Evolutionary conservation across 1,284 basidiomycete genomes (phyloP), one percentile per base, ranked within the genome.

Genomic region (Apiotrichum mycotoxinovorans): DNA sequence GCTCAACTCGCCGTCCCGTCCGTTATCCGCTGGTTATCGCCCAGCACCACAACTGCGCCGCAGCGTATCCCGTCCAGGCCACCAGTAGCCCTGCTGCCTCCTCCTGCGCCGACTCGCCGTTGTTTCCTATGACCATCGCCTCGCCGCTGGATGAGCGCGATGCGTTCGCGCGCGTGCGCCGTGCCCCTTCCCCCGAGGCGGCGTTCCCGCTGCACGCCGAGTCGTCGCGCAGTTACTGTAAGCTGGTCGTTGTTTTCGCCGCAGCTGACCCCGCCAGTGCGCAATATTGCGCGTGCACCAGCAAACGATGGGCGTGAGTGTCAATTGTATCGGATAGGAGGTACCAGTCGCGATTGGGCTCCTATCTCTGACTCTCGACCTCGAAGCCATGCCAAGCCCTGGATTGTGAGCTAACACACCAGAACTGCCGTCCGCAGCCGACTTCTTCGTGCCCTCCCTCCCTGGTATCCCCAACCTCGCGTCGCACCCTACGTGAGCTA

Each of bases 391-490:
- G 23, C 4, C 1, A 23, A 22, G 7, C 42, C 14, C n/a, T n/a
- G n/a, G n/a, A n/a, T n/a, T n/a, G n/a, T n/a, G n/a, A 10, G 17
- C 35, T 45, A 41, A 46, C 27, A 56, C 55, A 2, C 30, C 56
- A 70, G 70, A 47, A 12, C 62, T 70, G 12, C 70, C 68, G 11
- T 65, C 89, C 10, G 89, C 91, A 15, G 85, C 90, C 2, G 88
- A 89, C 0, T 89, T 92, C 78, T 93, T 88, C 69, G 89, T 94
- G 18, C 82, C 83, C 4, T 82, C 78, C 23, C 80, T 94, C 51
- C 91, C 91, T 22, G 86, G 85, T 64, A 77, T 93, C 34, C 84
- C 86, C 54, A 83, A 88, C 71, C 51, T 78, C 18, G 66, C 73
- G 10, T 42, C 62, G 9, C 75, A 78, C 60, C 75, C 75, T 4